A percentile compares a stretch with the other conserved stretches of the same genome.
Conservation (phyloP, 164 flowering plant species). For the Saururus chinensis region DNA sequence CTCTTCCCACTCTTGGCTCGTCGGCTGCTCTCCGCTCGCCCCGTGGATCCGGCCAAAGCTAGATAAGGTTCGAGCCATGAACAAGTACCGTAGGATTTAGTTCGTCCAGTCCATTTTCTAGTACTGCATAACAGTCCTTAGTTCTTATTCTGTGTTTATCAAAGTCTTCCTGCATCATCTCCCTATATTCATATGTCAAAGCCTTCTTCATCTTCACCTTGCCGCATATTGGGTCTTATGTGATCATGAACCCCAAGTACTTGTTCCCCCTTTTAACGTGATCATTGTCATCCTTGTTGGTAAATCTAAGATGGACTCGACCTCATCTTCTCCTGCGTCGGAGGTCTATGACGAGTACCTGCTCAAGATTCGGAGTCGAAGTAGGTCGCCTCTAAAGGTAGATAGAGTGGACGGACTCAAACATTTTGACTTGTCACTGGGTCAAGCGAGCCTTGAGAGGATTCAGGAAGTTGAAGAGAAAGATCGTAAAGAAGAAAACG, state of each 20-base stretch:
- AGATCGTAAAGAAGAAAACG: conserved; percentile 3
- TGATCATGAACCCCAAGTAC: conserved; percentile 32
- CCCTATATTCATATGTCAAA: conserved; percentile 18
- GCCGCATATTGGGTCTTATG: conserved; percentile 21
- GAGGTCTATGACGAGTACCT: conserved; percentile 33
- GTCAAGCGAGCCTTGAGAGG: neutral
- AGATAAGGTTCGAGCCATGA: conserved; percentile 34
- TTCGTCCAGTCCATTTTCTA: conserved; percentile 19
- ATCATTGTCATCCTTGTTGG: conserved; percentile 44
- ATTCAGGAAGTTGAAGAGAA: conserved; percentile 4
- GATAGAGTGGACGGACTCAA: conserved; percentile 5
- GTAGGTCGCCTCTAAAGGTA: conserved; percentile 3
- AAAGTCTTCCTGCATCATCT: conserved; percentile 35
- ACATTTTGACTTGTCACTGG: conserved; percentile 4
- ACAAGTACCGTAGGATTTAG: conserved; percentile 38
- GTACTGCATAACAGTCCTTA: conserved; percentile 26
- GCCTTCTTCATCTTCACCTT: conserved; percentile 21
- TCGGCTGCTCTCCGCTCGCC: no score
- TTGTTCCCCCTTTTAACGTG: conserved; percentile 44
- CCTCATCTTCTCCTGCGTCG: conserved; percentile 11
- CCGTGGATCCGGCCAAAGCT: conserved; percentile 31
- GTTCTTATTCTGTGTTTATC: conserved; percentile 23
- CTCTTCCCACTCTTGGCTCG: no score
- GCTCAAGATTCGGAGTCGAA: conserved; percentile 7
- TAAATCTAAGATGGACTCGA: conserved; percentile 34